Percentiles rank a stretch among this genome's conserved stretches.
Conservation (phyloP, 352 stramenopile genomes). For the Peronospora destructor region DNA sequence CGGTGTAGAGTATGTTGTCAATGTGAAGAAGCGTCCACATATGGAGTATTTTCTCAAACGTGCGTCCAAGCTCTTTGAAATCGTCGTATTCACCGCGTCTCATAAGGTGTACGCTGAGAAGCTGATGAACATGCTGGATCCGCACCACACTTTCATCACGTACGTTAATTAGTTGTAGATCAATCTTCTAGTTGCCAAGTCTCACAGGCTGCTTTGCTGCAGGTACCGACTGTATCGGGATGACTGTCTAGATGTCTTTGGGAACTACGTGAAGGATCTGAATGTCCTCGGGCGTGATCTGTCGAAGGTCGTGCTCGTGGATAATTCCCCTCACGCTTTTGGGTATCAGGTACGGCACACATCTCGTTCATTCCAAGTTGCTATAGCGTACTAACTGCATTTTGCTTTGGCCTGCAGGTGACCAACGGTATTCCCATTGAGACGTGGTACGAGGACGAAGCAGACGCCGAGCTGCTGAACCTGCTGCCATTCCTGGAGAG, state of each 20-base stretch:
- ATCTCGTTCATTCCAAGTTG: neutral
- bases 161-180: slow-evolving; percentile 22
- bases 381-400: neutral
- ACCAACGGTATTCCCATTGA: slow-evolving; percentile 98
- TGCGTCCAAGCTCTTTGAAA: slow-evolving; percentile 92
- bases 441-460: slow-evolving; percentile 96
- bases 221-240: slow-evolving; percentile 93
- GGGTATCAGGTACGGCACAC: slow-evolving; percentile 86
- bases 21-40: slow-evolving; percentile 94
- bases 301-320: slow-evolving; percentile 89
- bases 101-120: slow-evolving; percentile 94
- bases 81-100: slow-evolving; percentile 99
- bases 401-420: slow-evolving; percentile 33
- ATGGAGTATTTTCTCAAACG: slow-evolving; percentile 93
- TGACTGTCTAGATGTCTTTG: slow-evolving; percentile 93
- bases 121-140: slow-evolving; percentile 96
- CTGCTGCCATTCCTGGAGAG: slow-evolving; percentile 92
- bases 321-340: slow-evolving; percentile 98
- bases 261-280: slow-evolving; percentile 99
- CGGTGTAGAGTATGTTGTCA: slow-evolving; percentile 92
- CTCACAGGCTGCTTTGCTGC: slow-evolving; percentile 12
- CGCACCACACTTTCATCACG: slow-evolving; percentile 84
- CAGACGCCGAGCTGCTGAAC: slow-evolving; percentile 94
- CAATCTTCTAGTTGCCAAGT: neutral
- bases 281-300: slow-evolving; percentile 93